These are phyloP conservation scores for Alloteropsis semialata DNA, from an alignment of 176 grass and related monocot species.

Conservation along the genomic window DNA sequence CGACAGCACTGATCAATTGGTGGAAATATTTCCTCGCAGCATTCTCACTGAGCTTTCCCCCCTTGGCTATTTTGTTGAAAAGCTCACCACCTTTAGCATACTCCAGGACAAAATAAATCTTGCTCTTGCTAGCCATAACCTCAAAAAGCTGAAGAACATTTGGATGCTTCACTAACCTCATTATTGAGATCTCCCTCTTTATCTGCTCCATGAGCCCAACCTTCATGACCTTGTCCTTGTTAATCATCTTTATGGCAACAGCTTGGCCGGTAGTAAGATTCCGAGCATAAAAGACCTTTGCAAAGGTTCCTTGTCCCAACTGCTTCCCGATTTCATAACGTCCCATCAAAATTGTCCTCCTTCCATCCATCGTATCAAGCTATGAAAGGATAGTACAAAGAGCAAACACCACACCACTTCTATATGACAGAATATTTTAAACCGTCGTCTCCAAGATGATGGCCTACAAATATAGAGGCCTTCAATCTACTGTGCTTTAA, in stretches of 20 bases:
- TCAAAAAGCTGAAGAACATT: constrained; percentile 83
- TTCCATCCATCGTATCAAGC: constrained; percentile 51
- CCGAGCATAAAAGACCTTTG: constrained; percentile 92
- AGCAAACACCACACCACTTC: background rate
- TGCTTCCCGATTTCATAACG: constrained; percentile 82
- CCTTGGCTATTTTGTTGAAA: constrained; percentile 83
- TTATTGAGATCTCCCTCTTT: constrained; percentile 88
- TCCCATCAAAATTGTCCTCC: constrained; percentile 68
- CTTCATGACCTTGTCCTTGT: constrained; percentile 83
- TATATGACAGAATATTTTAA: constrained; percentile 18
- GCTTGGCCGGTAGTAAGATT: constrained; percentile 66
- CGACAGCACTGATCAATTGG: constrained; percentile 80
- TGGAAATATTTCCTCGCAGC: constrained; percentile 81
- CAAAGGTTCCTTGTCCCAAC: constrained; percentile 90
- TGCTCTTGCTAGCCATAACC: constrained; percentile 91
- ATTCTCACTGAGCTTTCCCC: constrained; percentile 71
- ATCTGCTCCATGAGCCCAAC: constrained; percentile 93
- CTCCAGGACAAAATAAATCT: constrained; percentile 93
- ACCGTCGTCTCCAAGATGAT: constrained; percentile 49
- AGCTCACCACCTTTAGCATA: constrained; percentile 94
- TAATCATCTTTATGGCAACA: constrained; percentile 94
- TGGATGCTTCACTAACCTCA: constrained; percentile 91
- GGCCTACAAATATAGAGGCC: constrained; percentile 17
- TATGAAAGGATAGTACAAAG: background rate
- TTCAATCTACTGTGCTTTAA: constrained; percentile 28